Conservation (phyloP, 1,284 basidiomycete species). For the Cutaneotrichosporon daszewskae region DNA sequence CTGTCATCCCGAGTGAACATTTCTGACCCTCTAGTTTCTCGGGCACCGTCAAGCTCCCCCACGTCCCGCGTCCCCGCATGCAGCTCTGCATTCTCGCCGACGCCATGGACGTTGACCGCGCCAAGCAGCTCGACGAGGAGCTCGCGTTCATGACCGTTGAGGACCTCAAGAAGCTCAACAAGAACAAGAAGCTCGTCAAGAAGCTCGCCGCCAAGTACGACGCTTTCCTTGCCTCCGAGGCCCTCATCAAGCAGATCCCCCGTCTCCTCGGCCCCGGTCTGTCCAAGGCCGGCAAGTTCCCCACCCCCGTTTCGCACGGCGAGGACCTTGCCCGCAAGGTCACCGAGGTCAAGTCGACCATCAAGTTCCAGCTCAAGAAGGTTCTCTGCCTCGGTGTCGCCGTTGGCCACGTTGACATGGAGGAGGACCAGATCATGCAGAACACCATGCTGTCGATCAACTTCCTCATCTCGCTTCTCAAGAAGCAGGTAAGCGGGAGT, state of each 20-base stretch:
- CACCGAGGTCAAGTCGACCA: slow-evolving; percentile 92
- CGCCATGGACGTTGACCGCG: slow-evolving; percentile 91
- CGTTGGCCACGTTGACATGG: slow-evolving; percentile 96
- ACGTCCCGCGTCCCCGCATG: slow-evolving; percentile 98
- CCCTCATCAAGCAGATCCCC: slow-evolving; percentile 99
- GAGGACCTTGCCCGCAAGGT: slow-evolving; percentile 93
- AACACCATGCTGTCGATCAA: slow-evolving; percentile 99
- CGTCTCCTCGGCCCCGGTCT: slow-evolving; percentile 99
- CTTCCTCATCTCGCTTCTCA: slow-evolving; percentile 98
- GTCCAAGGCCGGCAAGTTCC: slow-evolving; percentile 99
- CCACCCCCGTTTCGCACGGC: slow-evolving; percentile 86
- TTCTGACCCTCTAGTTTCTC: slow-evolving; percentile 55
- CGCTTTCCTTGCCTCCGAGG: slow-evolving; percentile 95
- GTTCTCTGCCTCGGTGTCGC: slow-evolving; percentile 98
- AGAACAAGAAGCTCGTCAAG: slow-evolving; percentile 99
- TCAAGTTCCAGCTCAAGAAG: slow-evolving; percentile 99
- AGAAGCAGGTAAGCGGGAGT: slow-evolving; percentile 64
- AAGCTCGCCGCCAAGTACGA: slow-evolving; percentile 99
- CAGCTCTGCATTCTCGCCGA: slow-evolving; percentile 99
- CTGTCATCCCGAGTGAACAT: no score
- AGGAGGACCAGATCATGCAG: slow-evolving; percentile 90
- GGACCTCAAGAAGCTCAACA: slow-evolving; percentile 85
- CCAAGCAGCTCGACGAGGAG: slow-evolving; percentile 48
- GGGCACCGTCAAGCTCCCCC: slow-evolving; percentile 93
- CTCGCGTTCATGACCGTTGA: slow-evolving; percentile 87